Percentiles rank a stretch among this genome's conserved stretches.
Evolutionary conservation across 345 rosid genomes (phyloP).

Genomic region (Nasturtium officinale): DNA sequence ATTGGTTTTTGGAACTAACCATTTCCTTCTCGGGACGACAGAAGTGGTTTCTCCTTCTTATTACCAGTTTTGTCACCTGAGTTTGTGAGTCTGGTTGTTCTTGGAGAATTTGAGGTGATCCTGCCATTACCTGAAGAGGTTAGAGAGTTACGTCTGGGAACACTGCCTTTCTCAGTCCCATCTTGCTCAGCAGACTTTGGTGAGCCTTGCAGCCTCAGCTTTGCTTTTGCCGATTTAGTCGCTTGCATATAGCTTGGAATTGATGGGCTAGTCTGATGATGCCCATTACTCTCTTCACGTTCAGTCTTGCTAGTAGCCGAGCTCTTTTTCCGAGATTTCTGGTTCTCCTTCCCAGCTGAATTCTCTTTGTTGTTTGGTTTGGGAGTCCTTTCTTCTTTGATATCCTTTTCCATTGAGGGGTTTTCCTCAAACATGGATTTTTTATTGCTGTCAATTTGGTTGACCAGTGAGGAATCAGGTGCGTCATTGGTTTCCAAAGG

Average conservation of each 20-base stretch:
- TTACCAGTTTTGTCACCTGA: slow-evolving; percentile 59
- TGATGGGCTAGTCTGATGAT: slow-evolving; percentile 56
- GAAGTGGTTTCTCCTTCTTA: slow-evolving; percentile 59
- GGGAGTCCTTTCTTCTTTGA: slow-evolving; percentile 49
- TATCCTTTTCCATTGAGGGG: slow-evolving; percentile 43
- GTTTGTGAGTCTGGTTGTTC: slow-evolving; percentile 59
- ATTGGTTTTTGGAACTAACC: slow-evolving; percentile 48
- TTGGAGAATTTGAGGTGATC: slow-evolving; percentile 75
- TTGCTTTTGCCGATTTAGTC: slow-evolving; percentile 90
- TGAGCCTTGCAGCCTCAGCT: slow-evolving; percentile 79
- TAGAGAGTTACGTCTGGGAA: slow-evolving; percentile 70
- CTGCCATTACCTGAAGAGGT: slow-evolving; percentile 68
- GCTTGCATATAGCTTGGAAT: slow-evolving; percentile 95
- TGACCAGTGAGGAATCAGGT: slow-evolving; percentile 41
- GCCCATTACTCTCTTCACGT: slow-evolving; percentile 60
- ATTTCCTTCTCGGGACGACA: slow-evolving; percentile 58
- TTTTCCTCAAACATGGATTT: slow-evolving; percentile 45
- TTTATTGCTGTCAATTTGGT: slow-evolving; percentile 39
- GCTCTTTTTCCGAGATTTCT: slow-evolving; percentile 57
- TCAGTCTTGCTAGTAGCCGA: slow-evolving; percentile 57
- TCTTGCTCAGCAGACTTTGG: slow-evolving; percentile 66
- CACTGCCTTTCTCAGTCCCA: slow-evolving; percentile 55
- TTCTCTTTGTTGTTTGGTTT: slow-evolving; percentile 54
- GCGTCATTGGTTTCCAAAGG: slow-evolving; percentile 48
- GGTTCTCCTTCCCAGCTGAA: slow-evolving; percentile 50